These are phyloP conservation scores for Spergularia bocconei DNA, from an alignment of 148 eudicot species.

Conservation along the genomic window DNA sequence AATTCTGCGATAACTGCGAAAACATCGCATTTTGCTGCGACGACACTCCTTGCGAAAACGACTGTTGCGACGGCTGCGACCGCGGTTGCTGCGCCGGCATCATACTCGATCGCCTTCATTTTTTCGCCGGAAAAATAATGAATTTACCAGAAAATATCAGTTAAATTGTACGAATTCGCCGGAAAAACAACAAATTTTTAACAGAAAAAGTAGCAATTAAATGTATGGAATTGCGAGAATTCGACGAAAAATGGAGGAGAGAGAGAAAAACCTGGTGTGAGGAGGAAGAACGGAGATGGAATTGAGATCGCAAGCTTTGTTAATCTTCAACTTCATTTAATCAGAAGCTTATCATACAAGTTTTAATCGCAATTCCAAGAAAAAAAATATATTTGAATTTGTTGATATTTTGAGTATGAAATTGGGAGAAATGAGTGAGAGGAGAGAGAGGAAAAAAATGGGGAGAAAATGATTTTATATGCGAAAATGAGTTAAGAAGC, in stretches of 20 bases:
- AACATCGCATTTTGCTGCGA: constrained; percentile 69
- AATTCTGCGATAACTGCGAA: constrained; percentile 84
- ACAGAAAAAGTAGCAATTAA: background rate
- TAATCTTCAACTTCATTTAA: constrained; percentile 81
- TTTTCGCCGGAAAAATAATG: constrained; percentile 11
- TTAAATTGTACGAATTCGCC: background rate
- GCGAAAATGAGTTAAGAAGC: no score
- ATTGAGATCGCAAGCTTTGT: constrained; percentile 91
- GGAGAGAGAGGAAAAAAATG: background rate
- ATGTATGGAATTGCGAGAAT: background rate
- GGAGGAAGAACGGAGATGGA: constrained; percentile 96
- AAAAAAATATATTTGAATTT: background rate
- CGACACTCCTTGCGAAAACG: constrained; percentile 83
- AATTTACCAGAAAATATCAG: background rate
- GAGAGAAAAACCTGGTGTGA: constrained; percentile 53
- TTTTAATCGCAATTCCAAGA: background rate
- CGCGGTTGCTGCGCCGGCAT: constrained; percentile 36
- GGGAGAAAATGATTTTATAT: no score
- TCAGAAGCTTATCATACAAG: background rate
- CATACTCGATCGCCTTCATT: constrained; percentile 50
- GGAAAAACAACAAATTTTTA: background rate
- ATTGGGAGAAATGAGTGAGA: background rate
- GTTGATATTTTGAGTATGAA: background rate
- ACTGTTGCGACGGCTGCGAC: constrained; percentile 71
- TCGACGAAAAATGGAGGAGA: background rate